Conservation (phyloP, 2,329 filamentous ascomycete genomes). For the Nothopassalora personata region DNA sequence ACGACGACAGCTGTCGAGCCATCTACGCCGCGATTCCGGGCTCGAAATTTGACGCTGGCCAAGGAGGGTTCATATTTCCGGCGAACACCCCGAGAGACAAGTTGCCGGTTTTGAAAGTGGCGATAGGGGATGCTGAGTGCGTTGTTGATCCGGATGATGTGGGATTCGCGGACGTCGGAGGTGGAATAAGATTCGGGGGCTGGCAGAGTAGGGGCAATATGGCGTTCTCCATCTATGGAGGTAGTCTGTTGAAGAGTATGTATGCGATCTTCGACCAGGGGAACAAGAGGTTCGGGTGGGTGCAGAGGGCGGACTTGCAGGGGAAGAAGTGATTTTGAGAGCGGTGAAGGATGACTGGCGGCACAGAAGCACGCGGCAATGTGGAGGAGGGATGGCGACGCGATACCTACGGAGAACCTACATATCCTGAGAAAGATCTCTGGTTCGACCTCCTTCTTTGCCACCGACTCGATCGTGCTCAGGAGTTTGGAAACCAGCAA, state of each 20-base stretch:
- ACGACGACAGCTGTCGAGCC: slow-evolving; percentile 55
- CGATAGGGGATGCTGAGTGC: slow-evolving; percentile 58
- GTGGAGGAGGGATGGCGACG: too few relatives aligned
- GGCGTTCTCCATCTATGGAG: slow-evolving; percentile 60
- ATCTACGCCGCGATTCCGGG: slow-evolving; percentile 62
- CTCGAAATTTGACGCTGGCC: slow-evolving; percentile 37
- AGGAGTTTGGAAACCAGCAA: too few relatives aligned
- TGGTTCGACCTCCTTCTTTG: too few relatives aligned
- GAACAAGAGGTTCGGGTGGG: slow-evolving; percentile 54
- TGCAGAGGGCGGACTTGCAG: slow-evolving; percentile 38
- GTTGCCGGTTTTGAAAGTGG: slow-evolving; percentile 58
- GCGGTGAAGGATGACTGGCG: background rate
- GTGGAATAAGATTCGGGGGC: slow-evolving; percentile 57
- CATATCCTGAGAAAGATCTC: too few relatives aligned
- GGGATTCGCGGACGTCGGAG: slow-evolving; percentile 52
- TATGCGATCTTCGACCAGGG: slow-evolving; percentile 62
- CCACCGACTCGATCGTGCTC: too few relatives aligned
- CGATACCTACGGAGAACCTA: too few relatives aligned
- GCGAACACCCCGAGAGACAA: slow-evolving; percentile 45
- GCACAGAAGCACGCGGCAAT: background rate
- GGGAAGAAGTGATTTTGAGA: background rate
- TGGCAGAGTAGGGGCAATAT: slow-evolving; percentile 58
- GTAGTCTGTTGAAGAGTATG: slow-evolving; percentile 58
- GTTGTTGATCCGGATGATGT: slow-evolving; percentile 59
- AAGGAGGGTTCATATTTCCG: slow-evolving; percentile 58